Percentiles rank a stretch among this genome's conserved stretches.
Conservation (phyloP, 495 filamentous ascomycete genomes). For the Darksidea phi region DNA sequence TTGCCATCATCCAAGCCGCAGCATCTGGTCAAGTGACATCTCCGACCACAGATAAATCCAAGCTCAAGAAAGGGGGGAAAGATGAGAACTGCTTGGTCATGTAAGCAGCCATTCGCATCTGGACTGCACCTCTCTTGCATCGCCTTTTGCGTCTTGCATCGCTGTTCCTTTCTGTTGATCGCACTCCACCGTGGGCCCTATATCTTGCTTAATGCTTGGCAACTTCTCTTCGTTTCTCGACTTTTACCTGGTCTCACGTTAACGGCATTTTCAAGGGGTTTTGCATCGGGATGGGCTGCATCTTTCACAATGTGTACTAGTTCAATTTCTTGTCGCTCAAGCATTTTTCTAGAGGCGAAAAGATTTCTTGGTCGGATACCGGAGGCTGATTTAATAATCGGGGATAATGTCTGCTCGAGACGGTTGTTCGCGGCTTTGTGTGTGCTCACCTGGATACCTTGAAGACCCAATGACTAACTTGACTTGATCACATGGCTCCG, state of each 20-base stretch:
- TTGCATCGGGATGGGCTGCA: conserved; percentile 3
- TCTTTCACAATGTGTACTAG: neutral
- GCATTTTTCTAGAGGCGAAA: too few relatives aligned
- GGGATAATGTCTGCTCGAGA: conserved; percentile 7
- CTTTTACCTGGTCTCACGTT: neutral
- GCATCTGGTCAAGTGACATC: conserved; percentile 62
- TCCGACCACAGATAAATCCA: conserved; percentile 33
- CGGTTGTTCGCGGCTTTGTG: conserved; percentile 26
- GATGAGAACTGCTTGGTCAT: conserved; percentile 37
- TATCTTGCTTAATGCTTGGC: neutral
- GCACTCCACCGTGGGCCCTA: neutral
- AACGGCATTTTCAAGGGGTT: neutral
- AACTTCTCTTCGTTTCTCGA: neutral
- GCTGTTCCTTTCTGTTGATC: conserved; percentile 4
- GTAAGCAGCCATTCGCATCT: conserved; percentile 9
- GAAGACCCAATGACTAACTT: too few relatives aligned
- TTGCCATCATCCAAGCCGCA: conserved; percentile 82
- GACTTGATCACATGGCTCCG: too few relatives aligned
- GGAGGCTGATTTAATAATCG: neutral
- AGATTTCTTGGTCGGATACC: conserved; percentile 3
- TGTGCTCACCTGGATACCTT: neutral
- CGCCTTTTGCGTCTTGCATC: neutral
- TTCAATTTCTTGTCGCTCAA: neutral
- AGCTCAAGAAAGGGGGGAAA: conserved; percentile 35
- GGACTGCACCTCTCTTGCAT: neutral